These are phyloP conservation scores for Trametopsis cervina DNA, from an alignment of 768 basidiomycete genomes.

Conservation along the genomic window DNA sequence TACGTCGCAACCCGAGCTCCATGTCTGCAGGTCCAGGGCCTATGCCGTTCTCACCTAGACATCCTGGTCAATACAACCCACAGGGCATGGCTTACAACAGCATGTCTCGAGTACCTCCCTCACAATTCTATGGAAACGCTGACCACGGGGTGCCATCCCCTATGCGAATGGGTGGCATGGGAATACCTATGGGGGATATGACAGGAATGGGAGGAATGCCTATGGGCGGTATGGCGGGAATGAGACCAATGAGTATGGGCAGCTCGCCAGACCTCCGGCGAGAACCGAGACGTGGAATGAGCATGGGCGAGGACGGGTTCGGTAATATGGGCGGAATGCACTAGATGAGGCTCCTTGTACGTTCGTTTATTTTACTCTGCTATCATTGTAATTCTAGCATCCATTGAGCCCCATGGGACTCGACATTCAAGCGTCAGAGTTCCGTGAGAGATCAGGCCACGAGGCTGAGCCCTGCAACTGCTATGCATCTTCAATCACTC, in stretches of 20 bases:
- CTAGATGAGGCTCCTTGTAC: conserved; percentile 1
- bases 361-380: conserved; percentile 1
- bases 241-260: conserved; percentile 13
- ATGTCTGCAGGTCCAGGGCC: conserved; percentile 1
- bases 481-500: not conserved
- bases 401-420: not conserved
- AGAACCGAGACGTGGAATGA: conserved; percentile 19
- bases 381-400: not conserved
- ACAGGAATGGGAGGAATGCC: conserved; percentile 11
- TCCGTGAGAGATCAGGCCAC: not conserved
- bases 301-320: conserved; percentile 20
- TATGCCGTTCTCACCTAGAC: conserved; percentile 14
- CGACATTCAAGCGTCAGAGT: not conserved
- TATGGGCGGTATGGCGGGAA: conserved; percentile 11
- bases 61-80: conserved; percentile 20
- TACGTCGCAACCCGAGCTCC: conserved; percentile 5
- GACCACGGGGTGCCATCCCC: conserved; percentile 19
- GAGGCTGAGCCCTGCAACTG: not conserved
- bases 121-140: conserved; percentile 33
- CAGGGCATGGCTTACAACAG: conserved; percentile 20
- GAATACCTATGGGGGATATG: conserved; percentile 17
- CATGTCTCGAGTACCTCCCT: conserved; percentile 29
- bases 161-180: conserved; percentile 28
- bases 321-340: conserved; percentile 15
- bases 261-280: conserved; percentile 21